Evolutionary conservation across 768 basidiomycete genomes (phyloP), one percentile per base, ranked within the genome.

Genomic region (Tephrocybe rancida): DNA sequence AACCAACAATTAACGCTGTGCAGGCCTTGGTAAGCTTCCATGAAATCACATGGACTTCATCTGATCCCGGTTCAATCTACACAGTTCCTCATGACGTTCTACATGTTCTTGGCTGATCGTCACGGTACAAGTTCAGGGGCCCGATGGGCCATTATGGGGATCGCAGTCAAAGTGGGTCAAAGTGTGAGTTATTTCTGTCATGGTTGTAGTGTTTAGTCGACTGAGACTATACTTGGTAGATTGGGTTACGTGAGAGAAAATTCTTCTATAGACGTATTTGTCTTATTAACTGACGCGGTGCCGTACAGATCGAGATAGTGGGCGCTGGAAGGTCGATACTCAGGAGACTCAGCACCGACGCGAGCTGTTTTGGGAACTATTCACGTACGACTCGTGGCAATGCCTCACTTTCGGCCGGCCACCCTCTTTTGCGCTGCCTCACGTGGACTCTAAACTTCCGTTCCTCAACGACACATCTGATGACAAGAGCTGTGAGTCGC

Each of bases 371-470:
- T 88, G 86, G 86, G 86, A 88, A 61, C 50, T 81, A 19, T 82
- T 78, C 66, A 80, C 75, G 8, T 75, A 80, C 48, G 72, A 81
- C 62, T 81, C 78, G 16, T 77, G 76, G 73, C 78, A 87, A 75
- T 87, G 84, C 58, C 73, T 83, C 63, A 88, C 86, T 2, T 86
- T 86, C 63, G 85, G 86, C 16, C 79, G 86, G 19, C 87, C 87
- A 5, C 84, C 86, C 25, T 85, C 86, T 2, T 85, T 88, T 58
- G 77, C 82, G n/a, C 63, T 82, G 34, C 76, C 85, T 0, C 87
- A 88, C 67, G 74, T 87, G 39, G 86, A 88, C 52, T 84, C 82
- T 67, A 85, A 82, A 59, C 69, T 86, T 70, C 86, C 87, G 0
- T 76, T 76, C 60, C 22, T 68, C 1, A 75, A 72, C 25, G 81